Evolutionary conservation across 257 asterid genomes (phyloP).

Genomic region (Paraleonurus japonicus): DNA sequence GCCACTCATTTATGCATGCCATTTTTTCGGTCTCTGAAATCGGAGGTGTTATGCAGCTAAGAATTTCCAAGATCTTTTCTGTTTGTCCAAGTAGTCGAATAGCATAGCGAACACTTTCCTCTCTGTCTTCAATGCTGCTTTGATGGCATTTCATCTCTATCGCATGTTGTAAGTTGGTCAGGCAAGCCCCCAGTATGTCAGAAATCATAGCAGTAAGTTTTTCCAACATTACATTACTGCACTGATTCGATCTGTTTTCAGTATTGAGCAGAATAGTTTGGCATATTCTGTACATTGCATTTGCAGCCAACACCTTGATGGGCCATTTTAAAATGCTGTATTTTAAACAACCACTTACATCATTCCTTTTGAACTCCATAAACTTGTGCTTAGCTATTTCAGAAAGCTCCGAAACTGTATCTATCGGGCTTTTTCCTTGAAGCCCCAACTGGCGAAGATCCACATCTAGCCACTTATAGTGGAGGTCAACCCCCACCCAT

Average conservation of each 20-base stretch:
- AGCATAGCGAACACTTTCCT: conserved; percentile 47
- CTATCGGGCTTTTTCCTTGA: conserved; percentile 38
- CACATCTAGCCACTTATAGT: conserved; percentile 62
- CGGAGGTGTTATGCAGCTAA: conserved; percentile 44
- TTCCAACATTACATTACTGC: conserved; percentile 40
- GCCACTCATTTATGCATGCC: conserved; percentile 61
- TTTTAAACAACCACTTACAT: conserved; percentile 28
- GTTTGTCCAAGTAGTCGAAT: conserved; percentile 62
- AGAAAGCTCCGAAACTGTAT: conserved; percentile 49
- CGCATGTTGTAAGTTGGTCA: conserved; percentile 57
- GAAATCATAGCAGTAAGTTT: conserved; percentile 45
- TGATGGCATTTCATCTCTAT: conserved; percentile 57
- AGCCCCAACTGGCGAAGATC: conserved; percentile 47
- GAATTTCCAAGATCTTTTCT: conserved; percentile 57
- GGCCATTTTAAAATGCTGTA: conserved; percentile 69
- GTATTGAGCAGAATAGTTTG: conserved; percentile 50
- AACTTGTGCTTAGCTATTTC: conserved; percentile 51
- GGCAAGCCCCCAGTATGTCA: conserved; percentile 68
- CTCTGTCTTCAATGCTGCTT: conserved; percentile 53
- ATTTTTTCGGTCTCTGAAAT: conserved; percentile 40
- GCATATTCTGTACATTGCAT: conserved; percentile 74
- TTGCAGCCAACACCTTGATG: conserved; percentile 55
- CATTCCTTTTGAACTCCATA: conserved; percentile 39
- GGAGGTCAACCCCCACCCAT: conserved; percentile 66
- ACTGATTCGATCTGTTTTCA: conserved; percentile 27